These are phyloP conservation scores for Citrus medica DNA, from an alignment of 345 rosid genomes.

Conservation along the genomic window DNA sequence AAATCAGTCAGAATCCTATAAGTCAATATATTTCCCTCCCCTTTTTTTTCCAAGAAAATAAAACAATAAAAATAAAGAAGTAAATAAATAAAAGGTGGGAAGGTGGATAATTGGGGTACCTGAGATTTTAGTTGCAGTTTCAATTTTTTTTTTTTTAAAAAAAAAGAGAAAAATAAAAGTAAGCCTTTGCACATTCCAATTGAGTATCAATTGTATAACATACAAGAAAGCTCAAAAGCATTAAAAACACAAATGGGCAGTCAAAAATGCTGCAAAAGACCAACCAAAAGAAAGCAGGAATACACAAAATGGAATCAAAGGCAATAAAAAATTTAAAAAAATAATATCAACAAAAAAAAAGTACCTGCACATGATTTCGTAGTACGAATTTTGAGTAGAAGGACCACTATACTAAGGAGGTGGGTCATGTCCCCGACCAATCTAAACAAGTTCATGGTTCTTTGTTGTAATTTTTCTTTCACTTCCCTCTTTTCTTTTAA, in stretches of 20 bases:
- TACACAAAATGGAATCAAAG: neutral
- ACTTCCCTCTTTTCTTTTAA: too few species aligned
- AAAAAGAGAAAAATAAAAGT: neutral
- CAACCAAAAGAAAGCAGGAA: neutral
- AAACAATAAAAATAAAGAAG: neutral
- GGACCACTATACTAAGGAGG: constrained; percentile 31
- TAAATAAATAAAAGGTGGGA: too few species aligned
- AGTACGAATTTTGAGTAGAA: constrained; percentile 39
- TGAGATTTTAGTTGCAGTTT: neutral
- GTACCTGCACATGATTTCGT: constrained; percentile 37
- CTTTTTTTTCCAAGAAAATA: neutral
- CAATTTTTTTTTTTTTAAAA: too few species aligned
- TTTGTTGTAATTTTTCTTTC: too few species aligned
- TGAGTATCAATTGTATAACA: neutral
- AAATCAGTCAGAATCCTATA: too few species aligned
- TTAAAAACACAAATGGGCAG: neutral
- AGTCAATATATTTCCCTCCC: too few species aligned
- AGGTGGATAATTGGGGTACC: neutral
- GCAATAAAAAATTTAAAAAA: neutral
- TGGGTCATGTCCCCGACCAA: constrained; percentile 44
- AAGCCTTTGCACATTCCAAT: neutral
- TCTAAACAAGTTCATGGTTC: constrained; percentile 31
- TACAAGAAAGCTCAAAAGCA: neutral
- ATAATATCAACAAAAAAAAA: too few species aligned
- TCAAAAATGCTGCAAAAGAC: neutral